Conservation (phyloP, 495 filamentous ascomycete species). For the Bombardia bombarda region DNA sequence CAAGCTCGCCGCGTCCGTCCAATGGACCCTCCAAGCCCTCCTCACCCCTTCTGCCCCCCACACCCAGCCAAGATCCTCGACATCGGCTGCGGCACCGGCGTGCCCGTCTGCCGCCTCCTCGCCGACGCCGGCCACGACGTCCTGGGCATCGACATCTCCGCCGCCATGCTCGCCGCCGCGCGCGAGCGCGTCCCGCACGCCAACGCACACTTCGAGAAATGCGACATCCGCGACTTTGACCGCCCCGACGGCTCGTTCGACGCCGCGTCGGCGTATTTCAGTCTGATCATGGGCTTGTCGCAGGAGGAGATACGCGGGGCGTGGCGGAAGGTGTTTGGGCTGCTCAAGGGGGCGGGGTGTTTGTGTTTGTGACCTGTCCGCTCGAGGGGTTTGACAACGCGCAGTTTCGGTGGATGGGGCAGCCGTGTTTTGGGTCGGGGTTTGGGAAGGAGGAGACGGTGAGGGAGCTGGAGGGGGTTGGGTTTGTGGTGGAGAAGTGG, state of each 20-base stretch:
- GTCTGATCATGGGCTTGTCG: conserved; percentile 11
- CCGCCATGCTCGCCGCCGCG: conserved; percentile 25
- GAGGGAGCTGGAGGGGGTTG: conserved; percentile 4
- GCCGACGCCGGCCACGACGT: conserved; percentile 24
- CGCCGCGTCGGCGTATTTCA: conserved; percentile 13
- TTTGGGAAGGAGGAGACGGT: conserved; percentile 4
- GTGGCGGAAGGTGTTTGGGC: background rate
- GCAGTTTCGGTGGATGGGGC: conserved; percentile 13
- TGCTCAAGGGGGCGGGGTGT: conserved; percentile 11
- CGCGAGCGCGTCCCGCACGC: conserved; percentile 20
- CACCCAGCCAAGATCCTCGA: conserved; percentile 20
- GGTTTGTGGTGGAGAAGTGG: conserved; percentile 8
- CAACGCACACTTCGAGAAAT: conserved; percentile 20
- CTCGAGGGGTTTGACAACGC: conserved; percentile 6
- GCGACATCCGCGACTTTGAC: conserved; percentile 21
- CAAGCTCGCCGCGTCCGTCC: conserved; percentile 3
- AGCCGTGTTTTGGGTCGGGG: conserved; percentile 9
- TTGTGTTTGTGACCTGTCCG: conserved; percentile 11
- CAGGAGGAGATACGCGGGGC: conserved; percentile 7
- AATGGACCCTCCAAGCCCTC: conserved; percentile 11
- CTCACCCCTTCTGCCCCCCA: no score
- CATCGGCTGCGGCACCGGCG: conserved; percentile 34
- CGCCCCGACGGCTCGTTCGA: conserved; percentile 8
- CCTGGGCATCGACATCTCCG: conserved; percentile 29
- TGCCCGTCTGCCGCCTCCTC: conserved; percentile 25